Evolutionary conservation across 2,329 filamentous ascomycete genomes (phyloP), one percentile per base, ranked within the genome.

Genomic region (Ceratocystis albifundus): DNA sequence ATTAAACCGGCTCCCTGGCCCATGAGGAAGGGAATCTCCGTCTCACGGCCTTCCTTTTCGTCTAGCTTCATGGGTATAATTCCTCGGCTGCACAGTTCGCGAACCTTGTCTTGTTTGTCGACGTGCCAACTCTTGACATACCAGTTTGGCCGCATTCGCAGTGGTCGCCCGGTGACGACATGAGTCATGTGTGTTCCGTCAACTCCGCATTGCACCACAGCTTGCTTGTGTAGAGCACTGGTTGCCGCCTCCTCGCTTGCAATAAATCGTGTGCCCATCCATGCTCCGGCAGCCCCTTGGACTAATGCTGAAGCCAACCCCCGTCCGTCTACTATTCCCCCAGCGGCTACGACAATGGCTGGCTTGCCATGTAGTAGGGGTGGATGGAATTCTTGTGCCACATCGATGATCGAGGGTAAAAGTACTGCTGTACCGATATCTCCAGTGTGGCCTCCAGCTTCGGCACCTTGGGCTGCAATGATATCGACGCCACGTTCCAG

Each of bases 261-360:
- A 17, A 96, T 90, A 75, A 96, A 96, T 22, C 93, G 81, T 68
- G 93, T 96, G 32, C 93, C 93, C 0, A 97, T 92, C 93, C 93
- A 97, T 1, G 95, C 93, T 10, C 89, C 93, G 2, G 82, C 80
- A 0, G 92, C 93, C 17, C 93, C 93, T 73, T 94, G 88, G 85
- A 95, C 93, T 74, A 97, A 78, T 69, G 85, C 87, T 67, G 85
- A 85, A 0, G 93, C 93, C 66, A 97, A 78, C 64, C 87, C 86
- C 17, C 90, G 82, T 1, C 93, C 93, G 73, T 94, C 88, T 72
- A 84, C 86, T 53, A 97, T 88, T 0, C 93, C 93, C 3, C 93
- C 93, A 0, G 93, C 93, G 0, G 93, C 93, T 17, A 96, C 85
- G 0, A 96, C 92, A 71, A 95, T 79, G 3, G 90, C 88, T 0